Conservation (phyloP, 2,329 filamentous ascomycete genomes). For the Talaromyces albobiverticillius region DNA sequence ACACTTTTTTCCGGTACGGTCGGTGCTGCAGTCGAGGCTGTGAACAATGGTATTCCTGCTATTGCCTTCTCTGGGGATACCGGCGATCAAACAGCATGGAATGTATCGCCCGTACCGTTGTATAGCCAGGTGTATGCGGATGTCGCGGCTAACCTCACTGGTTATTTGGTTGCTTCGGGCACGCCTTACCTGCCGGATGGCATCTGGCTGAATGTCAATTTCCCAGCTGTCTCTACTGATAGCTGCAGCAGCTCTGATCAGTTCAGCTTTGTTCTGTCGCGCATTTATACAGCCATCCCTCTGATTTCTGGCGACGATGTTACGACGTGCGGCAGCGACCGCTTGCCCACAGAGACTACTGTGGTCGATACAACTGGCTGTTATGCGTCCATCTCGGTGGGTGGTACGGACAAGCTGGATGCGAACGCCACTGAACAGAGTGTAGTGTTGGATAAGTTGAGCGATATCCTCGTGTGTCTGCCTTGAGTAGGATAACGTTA, state of each 20-base stretch:
- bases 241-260: slow-evolving; percentile 52
- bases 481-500: no score
- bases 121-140: slow-evolving; percentile 63
- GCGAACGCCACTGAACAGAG: slow-evolving; percentile 52
- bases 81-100: slow-evolving; percentile 52
- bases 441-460: slow-evolving; percentile 52
- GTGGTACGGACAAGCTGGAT: slow-evolving; percentile 61
- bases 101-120: slow-evolving; percentile 41
- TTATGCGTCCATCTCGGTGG: slow-evolving; percentile 63
- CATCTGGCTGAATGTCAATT: slow-evolving; percentile 69
- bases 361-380: slow-evolving; percentile 56
- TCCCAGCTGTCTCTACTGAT: slow-evolving; percentile 44
- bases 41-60: slow-evolving; percentile 56
- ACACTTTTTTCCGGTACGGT: slow-evolving; percentile 65
- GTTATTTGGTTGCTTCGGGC: slow-evolving; percentile 54
- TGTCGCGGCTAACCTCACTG: slow-evolving; percentile 58
- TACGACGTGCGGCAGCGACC: slow-evolving; percentile 52
- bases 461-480: slow-evolving; percentile 48
- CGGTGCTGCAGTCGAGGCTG: slow-evolving; percentile 62
- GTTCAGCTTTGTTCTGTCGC: slow-evolving; percentile 63
- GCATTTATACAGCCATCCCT: slow-evolving; percentile 51
- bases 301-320: slow-evolving; percentile 49
- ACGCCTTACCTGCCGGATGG: slow-evolving; percentile 61
- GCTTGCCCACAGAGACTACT: slow-evolving; percentile 58
- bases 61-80: slow-evolving; percentile 64